These are phyloP conservation scores for Plantago major DNA, from an alignment of 257 asterid species.

Conservation along the genomic window DNA sequence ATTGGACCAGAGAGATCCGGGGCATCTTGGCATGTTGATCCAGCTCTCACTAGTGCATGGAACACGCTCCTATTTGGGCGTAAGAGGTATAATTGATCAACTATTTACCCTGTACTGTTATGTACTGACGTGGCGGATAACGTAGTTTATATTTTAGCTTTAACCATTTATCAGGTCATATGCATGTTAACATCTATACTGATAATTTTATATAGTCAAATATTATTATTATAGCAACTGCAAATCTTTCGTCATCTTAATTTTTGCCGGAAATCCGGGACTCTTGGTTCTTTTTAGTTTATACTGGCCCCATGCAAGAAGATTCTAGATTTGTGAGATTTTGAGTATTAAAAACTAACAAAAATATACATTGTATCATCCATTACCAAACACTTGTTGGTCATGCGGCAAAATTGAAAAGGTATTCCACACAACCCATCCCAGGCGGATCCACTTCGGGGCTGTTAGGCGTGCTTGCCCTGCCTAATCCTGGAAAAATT, in stretches of 20 bases:
- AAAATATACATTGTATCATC: not conserved
- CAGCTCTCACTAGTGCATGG: conserved; percentile 99
- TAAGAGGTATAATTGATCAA: conserved; percentile 54
- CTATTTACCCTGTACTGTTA: conserved; percentile 1
- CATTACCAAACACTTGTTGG: not conserved
- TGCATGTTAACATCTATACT: not conserved
- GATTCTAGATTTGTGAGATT: not conserved
- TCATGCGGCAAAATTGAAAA: too few species aligned
- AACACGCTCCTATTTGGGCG: conserved; percentile 97
- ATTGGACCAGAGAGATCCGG: conserved; percentile 99
- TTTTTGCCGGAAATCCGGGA: not conserved
- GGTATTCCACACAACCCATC: too few species aligned
- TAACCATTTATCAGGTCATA: not conserved
- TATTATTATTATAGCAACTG: not conserved
- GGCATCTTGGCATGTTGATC: conserved; percentile 99
- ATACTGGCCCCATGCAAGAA: not conserved
- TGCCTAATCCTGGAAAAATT: too few species aligned
- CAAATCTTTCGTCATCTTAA: not conserved
- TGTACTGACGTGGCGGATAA: conserved; percentile 10
- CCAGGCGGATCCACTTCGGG: too few species aligned
- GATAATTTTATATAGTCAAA: too few species aligned
- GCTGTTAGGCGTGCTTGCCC: too few species aligned
- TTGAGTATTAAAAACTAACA: not conserved
- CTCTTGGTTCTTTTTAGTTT: not conserved
- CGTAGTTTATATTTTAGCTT: conserved; percentile 4